A percentile compares a stretch with the other conserved stretches of the same genome.
phyloP scores from a whole-genome alignment of 2,329 filamentous ascomycete genomes.

The Dothideomycetes sp. region DNA sequence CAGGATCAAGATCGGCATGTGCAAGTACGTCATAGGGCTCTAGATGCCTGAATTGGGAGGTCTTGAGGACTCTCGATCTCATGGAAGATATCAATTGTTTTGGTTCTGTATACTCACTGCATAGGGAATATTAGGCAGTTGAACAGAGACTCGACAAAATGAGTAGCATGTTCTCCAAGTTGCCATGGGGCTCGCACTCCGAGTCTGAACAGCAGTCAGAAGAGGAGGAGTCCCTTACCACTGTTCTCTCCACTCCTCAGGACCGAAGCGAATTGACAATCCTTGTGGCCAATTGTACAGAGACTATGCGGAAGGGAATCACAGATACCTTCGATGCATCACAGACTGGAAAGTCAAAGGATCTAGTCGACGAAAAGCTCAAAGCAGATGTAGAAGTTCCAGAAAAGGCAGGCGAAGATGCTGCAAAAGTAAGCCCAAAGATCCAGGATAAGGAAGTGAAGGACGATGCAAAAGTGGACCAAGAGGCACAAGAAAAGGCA shows the following conservation, averaged over 20 bases:
- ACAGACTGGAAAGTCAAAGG: conserved; percentile 19
- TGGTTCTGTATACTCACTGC: neutral
- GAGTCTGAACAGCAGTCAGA: conserved; percentile 9
- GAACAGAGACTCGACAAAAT: neutral
- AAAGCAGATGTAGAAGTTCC: conserved; percentile 17
- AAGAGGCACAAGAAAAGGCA: conserved; percentile 19
- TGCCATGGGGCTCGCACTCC: conserved; percentile 6
- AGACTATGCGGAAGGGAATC: conserved; percentile 33
- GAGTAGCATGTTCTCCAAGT: conserved; percentile 9
- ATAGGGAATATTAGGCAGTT: neutral
- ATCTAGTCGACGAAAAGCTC: conserved; percentile 17
- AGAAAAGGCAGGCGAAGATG: neutral
- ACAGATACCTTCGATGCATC: conserved; percentile 30
- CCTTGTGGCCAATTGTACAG: conserved; percentile 34
- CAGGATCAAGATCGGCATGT: no score
- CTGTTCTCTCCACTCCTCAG: conserved; percentile 30
- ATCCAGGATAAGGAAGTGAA: conserved; percentile 1
- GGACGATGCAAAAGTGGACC: conserved; percentile 1
- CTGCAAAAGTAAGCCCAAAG: conserved; percentile 5
- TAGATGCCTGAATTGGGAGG: neutral
- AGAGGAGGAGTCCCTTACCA: conserved; percentile 30
- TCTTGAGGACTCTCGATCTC: neutral
- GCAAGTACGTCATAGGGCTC: neutral
- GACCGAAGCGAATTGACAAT: conserved; percentile 33
- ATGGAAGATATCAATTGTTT: neutral